Base-by-base conservation (phyloP, 441 rosid species). In the Gossypium davidsonii region DNA sequence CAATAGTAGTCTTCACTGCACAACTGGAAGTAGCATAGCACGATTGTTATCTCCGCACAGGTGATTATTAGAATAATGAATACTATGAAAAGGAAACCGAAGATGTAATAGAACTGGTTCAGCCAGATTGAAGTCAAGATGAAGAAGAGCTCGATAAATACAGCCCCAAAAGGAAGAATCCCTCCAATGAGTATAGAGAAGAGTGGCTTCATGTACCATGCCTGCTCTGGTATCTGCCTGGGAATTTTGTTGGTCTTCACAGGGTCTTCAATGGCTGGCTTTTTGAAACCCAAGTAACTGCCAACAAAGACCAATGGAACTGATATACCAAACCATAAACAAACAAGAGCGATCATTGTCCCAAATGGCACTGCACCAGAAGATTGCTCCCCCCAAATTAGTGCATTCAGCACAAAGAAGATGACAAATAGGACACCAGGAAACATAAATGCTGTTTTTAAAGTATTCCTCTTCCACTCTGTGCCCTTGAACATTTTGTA, bases 271-370 rank as follows among this genome's bases (percentile, higher is more conserved):
- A 93, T 85, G 46, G 96, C 91, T 70, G 97, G 94, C 80, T 93
- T 93, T 76, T 91, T 93, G 91, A 89, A 91, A 58, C 98, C 98
- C 61, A 93, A 82, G 79, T 93, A 93, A 81, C 98, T 90, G 55
- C 98, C 98, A 65, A 93, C 91, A 52, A 93, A 93, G 70, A 87
- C 98, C 77, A 93, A 83, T 37, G 98, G 98, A 44, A 91, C 98
- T n/a, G 98, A 93, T 78, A 93, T 93, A 58, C 98, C 98, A 67
- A 93, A 93, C 98, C 97, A 93, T 64, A 93, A 82, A 88, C 97
- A 93, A 74, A 93, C 91, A 51, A 93, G 91, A 72, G 96, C 97
- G 69, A 93, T 85, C 98, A 93, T 91, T 15, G 98, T 93, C 76
- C 98, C 93, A 70, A 93, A 93, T 0, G 98, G 98, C 48, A 93